Percentiles rank a stretch among this genome's conserved stretches.
Conservation (phyloP, 129 eudicot species). For the Cynara cardunculus region DNA sequence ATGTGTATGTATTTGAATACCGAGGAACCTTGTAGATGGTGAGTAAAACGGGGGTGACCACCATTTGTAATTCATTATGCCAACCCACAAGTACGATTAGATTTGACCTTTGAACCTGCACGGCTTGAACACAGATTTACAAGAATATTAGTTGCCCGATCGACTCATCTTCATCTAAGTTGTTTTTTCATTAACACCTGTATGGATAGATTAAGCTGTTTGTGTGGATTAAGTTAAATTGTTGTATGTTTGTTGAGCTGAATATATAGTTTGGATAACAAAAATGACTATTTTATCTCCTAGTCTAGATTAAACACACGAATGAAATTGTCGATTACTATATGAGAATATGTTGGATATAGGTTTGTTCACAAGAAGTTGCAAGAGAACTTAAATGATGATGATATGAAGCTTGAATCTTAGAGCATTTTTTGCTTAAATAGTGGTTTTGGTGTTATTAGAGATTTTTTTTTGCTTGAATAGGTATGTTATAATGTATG, state of each 20-base stretch:
- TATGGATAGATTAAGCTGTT: neutral
- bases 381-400: neutral
- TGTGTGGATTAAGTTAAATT: neutral
- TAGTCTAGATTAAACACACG: neutral
- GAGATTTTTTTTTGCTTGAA: too few species aligned
- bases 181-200: neutral
- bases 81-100: neutral
- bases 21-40: too few species aligned
- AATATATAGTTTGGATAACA: neutral
- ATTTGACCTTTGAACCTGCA: neutral
- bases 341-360: neutral
- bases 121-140: neutral
- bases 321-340: neutral
- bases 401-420: neutral
- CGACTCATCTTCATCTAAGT: neutral
- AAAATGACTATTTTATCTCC: neutral
- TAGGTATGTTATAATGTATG: too few species aligned
- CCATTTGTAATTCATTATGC: neutral
- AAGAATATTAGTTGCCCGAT: neutral
- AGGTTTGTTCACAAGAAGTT: neutral
- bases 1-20: neutral
- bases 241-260: neutral
- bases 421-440: too few species aligned
- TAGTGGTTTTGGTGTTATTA: too few species aligned
- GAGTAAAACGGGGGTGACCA: neutral